A percentile compares a stretch with the other conserved stretches of the same genome.
Conservation (phyloP, 176 grass and related monocot species). For the Guadua angustifolia region DNA sequence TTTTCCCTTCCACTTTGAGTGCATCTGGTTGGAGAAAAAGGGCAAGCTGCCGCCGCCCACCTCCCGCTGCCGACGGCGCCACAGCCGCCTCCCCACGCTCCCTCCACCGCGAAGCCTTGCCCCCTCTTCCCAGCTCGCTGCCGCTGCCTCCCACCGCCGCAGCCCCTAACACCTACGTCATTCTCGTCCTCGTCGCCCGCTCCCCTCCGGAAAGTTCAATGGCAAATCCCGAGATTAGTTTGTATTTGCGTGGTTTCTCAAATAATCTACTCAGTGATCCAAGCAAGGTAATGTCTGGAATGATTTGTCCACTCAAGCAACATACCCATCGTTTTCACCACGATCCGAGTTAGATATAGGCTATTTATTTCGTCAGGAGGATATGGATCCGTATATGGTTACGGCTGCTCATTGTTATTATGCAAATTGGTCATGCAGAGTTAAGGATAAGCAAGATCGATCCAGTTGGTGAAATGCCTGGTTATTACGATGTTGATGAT, state of each 20-base stretch:
- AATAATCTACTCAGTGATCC: no score
- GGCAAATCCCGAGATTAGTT: no score
- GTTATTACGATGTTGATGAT: conserved; percentile 74
- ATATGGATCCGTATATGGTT: neutral
- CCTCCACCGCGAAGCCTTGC: neutral
- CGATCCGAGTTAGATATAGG: neutral
- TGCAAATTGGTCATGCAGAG: conserved; percentile 1
- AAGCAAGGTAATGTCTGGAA: no score
- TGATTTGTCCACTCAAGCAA: neutral
- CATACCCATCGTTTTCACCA: neutral
- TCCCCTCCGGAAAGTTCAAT: neutral
- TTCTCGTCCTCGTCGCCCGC: neutral
- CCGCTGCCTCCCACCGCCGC: neutral
- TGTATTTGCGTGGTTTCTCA: no score
- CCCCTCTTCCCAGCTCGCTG: neutral
- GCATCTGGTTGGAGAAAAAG: neutral
- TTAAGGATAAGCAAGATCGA: neutral
- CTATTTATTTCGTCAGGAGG: neutral
- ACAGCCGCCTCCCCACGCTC: neutral
- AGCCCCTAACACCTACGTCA: neutral
- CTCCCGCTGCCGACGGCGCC: no score
- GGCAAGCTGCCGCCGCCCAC: neutral
- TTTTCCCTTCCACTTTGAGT: neutral
- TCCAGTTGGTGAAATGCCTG: conserved; percentile 41
- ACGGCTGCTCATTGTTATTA: neutral